These are phyloP conservation scores for Trichosporon sp. DNA, from an alignment of 1,284 basidiomycete species.

Conservation along the genomic window DNA sequence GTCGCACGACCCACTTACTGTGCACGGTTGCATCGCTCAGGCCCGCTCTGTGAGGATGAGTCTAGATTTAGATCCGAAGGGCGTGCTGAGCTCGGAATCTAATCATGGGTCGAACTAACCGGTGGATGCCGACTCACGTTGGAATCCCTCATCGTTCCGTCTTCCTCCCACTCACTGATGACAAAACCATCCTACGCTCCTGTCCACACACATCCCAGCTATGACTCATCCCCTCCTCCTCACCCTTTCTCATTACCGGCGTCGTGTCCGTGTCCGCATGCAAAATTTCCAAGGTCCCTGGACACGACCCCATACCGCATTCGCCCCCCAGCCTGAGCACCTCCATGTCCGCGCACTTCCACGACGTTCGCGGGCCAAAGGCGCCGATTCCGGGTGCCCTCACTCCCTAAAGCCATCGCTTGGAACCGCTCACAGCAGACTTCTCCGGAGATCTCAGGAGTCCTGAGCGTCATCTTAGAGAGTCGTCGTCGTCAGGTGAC, in stretches of 20 bases:
- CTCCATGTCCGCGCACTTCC: neutral
- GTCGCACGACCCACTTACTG: neutral
- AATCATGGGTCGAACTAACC: neutral
- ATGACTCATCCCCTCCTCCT: neutral
- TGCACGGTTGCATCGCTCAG: neutral
- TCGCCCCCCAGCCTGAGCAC: neutral
- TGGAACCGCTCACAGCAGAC: neutral
- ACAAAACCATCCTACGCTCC: neutral
- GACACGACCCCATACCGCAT: neutral
- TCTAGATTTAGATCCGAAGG: neutral
- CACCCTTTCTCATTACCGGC: neutral
- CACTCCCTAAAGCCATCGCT: neutral
- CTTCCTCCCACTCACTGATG: neutral
- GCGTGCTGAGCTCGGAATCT: neutral
- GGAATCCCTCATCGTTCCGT: neutral
- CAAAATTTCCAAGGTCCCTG: neutral
- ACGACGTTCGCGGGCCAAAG: neutral
- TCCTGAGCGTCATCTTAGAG: neutral
- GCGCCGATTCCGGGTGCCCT: neutral
- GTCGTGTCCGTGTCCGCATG: neutral
- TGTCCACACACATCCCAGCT: neutral
- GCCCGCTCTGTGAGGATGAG: too few relatives aligned
- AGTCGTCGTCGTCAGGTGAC: too few relatives aligned
- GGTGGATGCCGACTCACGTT: neutral
- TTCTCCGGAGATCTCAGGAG: neutral